Evolutionary conservation across 805 yeast species (phyloP).

Genomic region (Pichia ethanolica): DNA sequence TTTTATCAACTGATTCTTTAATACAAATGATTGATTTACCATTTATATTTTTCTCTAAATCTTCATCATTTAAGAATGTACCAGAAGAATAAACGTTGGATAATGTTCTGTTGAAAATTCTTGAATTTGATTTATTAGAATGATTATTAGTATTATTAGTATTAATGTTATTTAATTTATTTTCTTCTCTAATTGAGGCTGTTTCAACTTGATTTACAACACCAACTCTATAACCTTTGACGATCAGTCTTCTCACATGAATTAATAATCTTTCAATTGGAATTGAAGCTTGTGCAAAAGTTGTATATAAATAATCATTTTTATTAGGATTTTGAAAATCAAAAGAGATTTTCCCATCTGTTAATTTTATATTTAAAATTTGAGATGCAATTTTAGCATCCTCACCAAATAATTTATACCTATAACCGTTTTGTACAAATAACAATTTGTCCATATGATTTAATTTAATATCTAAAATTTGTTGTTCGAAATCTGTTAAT

Average conservation of each 20-base stretch:
- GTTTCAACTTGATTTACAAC: slow-evolving; percentile 82
- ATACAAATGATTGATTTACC: slow-evolving; percentile 44
- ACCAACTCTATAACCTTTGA: slow-evolving; percentile 73
- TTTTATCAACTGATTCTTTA: slow-evolving; percentile 22
- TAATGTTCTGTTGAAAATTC: slow-evolving; percentile 60
- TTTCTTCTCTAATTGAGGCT: slow-evolving; percentile 56
- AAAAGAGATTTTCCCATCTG: slow-evolving; percentile 58
- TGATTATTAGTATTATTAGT: too few species aligned
- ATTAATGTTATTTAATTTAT: slow-evolving; percentile 30
- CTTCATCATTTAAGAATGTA: slow-evolving; percentile 61
- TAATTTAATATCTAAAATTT: slow-evolving; percentile 58
- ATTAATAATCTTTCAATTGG: slow-evolving; percentile 71
- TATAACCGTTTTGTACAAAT: slow-evolving; percentile 87
- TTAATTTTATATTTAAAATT: slow-evolving; percentile 59
- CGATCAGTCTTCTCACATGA: slow-evolving; percentile 67
- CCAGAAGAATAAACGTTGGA: slow-evolving; percentile 74
- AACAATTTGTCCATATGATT: slow-evolving; percentile 59
- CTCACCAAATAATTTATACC: slow-evolving; percentile 76
- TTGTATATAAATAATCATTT: slow-evolving; percentile 42
- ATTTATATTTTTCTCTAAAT: slow-evolving; percentile 12
- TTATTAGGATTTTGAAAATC: slow-evolving; percentile 34
- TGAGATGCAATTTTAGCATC: slow-evolving; percentile 71
- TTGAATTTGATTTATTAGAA: slow-evolving; percentile 19
- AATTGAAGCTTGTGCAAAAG: slow-evolving; percentile 77
- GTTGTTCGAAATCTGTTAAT: slow-evolving; percentile 76